A percentile compares a stretch with the other conserved stretches of the same genome.
Conservation (phyloP, 495 filamentous ascomycete species). For the Aspergillus baeticus region DNA sequence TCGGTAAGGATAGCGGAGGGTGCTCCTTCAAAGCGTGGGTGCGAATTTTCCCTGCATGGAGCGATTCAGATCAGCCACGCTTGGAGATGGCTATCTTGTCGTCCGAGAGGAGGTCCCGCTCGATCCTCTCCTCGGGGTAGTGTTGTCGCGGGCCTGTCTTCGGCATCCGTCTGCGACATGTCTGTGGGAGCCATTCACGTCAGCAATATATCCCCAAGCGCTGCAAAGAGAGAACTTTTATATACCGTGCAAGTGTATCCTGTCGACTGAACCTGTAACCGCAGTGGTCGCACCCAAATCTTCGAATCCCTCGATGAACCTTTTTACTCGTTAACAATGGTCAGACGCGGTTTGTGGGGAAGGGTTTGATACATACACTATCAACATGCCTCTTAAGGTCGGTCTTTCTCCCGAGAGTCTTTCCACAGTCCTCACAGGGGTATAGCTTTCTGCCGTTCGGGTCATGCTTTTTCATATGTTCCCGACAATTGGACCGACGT, state of each 20-base stretch:
- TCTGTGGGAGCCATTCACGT: conserved; percentile 7
- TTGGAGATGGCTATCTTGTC: background rate
- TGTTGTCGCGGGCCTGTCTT: background rate
- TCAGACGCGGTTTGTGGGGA: background rate
- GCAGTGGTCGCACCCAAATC: conserved; percentile 70
- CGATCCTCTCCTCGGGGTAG: background rate
- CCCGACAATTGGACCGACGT: conserved; percentile 85
- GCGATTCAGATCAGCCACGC: too few species aligned
- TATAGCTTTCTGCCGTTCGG: conserved; percentile 69
- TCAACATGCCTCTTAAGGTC: conserved; percentile 80
- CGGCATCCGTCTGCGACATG: conserved; percentile 21
- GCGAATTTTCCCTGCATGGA: too few species aligned
- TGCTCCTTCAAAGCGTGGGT: background rate
- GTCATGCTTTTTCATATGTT: conserved; percentile 89
- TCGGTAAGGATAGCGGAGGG: background rate
- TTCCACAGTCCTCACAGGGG: conserved; percentile 59
- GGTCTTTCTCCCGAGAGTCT: conserved; percentile 61
- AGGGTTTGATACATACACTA: conserved; percentile 54
- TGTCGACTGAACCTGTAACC: conserved; percentile 74
- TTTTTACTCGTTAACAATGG: conserved; percentile 24
- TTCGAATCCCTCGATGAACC: conserved; percentile 73
- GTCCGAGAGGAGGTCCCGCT: background rate
- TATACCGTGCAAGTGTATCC: conserved; percentile 78
- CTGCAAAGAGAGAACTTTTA: background rate
- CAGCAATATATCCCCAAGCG: background rate